Percentiles rank a stretch among this genome's conserved stretches.
Evolutionary conservation across 768 basidiomycete species (phyloP).

Genomic region (Agrocybe praecox): DNA sequence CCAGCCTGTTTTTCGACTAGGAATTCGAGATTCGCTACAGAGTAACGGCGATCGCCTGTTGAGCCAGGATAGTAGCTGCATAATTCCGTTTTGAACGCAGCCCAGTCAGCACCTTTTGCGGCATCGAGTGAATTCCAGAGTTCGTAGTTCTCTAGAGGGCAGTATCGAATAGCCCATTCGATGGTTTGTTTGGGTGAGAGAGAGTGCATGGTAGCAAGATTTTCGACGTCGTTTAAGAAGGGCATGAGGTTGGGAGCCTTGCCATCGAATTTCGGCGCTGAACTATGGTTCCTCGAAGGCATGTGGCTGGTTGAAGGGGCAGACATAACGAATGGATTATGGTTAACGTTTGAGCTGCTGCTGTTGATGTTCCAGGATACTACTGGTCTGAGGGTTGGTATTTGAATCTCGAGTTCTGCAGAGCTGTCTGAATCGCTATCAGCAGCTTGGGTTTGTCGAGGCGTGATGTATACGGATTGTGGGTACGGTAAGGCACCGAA

Average conservation of each 20-base stretch:
- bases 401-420: background rate
- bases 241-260: background rate
- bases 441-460: background rate
- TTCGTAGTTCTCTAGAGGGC: conserved; percentile 1
- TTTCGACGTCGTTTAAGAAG: conserved; percentile 7
- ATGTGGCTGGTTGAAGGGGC: background rate
- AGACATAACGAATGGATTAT: no score
- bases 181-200: conserved; percentile 5
- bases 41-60: conserved; percentile 3
- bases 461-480: background rate
- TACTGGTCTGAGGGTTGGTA: background rate
- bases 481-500: conserved; percentile 1
- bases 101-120: conserved; percentile 2
- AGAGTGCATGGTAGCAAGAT: background rate
- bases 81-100: conserved; percentile 5
- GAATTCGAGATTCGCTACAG: conserved; percentile 3
- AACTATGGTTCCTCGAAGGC: conserved; percentile 5
- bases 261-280: conserved; percentile 14
- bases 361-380: background rate
- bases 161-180: conserved; percentile 9
- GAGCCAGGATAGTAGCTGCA: conserved; percentile 6
- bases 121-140: background rate
- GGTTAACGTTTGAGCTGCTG: background rate
- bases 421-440: background rate
- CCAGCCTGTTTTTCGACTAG: conserved; percentile 5